These are phyloP conservation scores for Phytophthora kernoviae DNA, from an alignment of 352 stramenopile species.

Conservation along the genomic window DNA sequence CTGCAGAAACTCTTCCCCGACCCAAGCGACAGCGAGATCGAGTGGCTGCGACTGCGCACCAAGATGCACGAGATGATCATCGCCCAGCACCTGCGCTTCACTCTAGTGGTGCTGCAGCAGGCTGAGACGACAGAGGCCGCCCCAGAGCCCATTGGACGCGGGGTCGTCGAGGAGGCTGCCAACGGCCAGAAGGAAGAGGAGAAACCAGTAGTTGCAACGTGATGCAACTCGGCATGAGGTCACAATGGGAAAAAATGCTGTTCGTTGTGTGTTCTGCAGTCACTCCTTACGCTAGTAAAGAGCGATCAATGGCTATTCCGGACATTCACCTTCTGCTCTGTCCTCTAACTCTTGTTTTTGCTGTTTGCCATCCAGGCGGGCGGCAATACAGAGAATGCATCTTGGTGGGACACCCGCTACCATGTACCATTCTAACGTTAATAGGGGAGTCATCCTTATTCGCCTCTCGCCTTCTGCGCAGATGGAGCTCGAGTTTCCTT, in stretches of 20 bases:
- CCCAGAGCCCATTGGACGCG: constrained; percentile 26
- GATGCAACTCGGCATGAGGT: constrained; percentile 1
- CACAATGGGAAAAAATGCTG: neutral
- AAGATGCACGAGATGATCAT: constrained; percentile 94
- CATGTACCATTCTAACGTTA: too few species aligned
- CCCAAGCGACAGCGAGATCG: constrained; percentile 86
- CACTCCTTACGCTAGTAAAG: too few species aligned
- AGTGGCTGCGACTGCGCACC: constrained; percentile 90
- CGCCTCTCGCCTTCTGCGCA: too few species aligned
- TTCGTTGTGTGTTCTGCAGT: too few species aligned
- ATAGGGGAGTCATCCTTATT: too few species aligned
- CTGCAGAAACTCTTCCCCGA: constrained; percentile 88
- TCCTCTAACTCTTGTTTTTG: too few species aligned
- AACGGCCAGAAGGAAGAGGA: constrained; percentile 52
- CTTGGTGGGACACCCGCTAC: too few species aligned
- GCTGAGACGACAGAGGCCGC: constrained; percentile 38
- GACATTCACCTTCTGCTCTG: too few species aligned
- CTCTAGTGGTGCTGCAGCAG: constrained; percentile 86
- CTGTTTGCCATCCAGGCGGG: too few species aligned
- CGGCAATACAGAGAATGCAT: too few species aligned
- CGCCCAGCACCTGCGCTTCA: constrained; percentile 88
- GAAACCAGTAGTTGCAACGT: constrained; percentile 45
- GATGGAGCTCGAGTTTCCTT: too few species aligned
- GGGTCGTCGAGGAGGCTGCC: constrained; percentile 36
- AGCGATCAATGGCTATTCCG: too few species aligned